phyloP scores from a whole-genome alignment of 2,329 filamentous ascomycete species.

The Fusarium sp. region DNA sequence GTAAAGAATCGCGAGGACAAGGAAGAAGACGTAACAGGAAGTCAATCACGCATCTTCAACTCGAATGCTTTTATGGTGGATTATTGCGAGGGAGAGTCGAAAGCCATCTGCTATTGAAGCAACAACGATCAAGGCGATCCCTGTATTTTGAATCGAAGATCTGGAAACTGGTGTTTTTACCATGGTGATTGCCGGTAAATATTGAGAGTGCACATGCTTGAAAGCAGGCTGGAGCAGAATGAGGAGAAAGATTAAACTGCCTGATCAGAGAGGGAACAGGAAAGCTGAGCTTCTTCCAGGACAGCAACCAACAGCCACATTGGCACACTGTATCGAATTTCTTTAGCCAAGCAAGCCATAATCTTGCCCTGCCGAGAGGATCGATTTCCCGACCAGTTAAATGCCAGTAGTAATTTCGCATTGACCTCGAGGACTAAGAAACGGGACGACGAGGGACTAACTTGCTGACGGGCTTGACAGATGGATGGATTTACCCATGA shows the following conservation, averaged over 20 bases:
- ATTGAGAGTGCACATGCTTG: not conserved
- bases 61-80: too few relatives aligned
- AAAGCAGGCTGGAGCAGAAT: not conserved
- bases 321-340: not conserved
- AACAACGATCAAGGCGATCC: too few relatives aligned
- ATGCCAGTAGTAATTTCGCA: too few relatives aligned
- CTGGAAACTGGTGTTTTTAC: not conserved
- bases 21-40: too few relatives aligned
- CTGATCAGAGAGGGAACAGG: not conserved
- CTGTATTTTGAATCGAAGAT: not conserved
- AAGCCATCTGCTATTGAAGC: too few relatives aligned
- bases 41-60: too few relatives aligned
- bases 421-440: not conserved
- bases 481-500: not conserved
- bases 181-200: not conserved
- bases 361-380: fast-evolving
- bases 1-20: not conserved
- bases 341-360: not conserved
- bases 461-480: not conserved
- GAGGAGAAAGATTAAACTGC: too few relatives aligned
- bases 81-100: too few relatives aligned
- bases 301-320: not conserved
- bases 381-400: not conserved
- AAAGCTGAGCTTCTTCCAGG: not conserved
- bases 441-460: not conserved